Conservation (phyloP, 129 eudicot genomes). For the Pseudognaphalium luteoalbum region DNA sequence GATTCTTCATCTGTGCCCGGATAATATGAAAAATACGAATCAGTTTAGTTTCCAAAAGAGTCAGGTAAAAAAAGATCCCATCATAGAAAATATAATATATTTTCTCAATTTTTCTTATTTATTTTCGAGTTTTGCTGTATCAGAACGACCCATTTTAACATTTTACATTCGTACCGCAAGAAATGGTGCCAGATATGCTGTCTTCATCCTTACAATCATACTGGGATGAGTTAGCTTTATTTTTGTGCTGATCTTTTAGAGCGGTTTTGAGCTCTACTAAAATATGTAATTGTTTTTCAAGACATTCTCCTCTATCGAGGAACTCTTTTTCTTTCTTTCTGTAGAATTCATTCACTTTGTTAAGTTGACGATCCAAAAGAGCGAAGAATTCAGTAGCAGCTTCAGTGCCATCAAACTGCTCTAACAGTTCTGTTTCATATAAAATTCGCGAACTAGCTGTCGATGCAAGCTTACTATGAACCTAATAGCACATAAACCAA, state of each 20-base stretch:
- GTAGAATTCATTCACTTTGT: slow-evolving; percentile 90
- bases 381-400: slow-evolving; percentile 75
- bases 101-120: not conserved
- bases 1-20: slow-evolving; percentile 56
- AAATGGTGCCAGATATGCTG: slow-evolving; percentile 71
- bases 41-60: slow-evolving; percentile 3
- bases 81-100: not conserved
- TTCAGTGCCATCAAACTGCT: slow-evolving; percentile 67
- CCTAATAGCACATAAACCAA: slow-evolving; percentile 43
- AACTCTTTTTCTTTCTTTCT: slow-evolving; percentile 79
- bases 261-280: slow-evolving; percentile 65
- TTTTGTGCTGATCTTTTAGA: slow-evolving; percentile 42
- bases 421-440: slow-evolving; percentile 85
- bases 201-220: slow-evolving; percentile 67
- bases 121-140: not conserved
- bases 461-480: slow-evolving; percentile 70
- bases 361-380: slow-evolving; percentile 82
- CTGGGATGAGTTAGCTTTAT: slow-evolving; percentile 41
- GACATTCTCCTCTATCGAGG: slow-evolving; percentile 74
- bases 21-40: not conserved
- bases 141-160: slow-evolving; percentile 15
- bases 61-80: slow-evolving; percentile 3
- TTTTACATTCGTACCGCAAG: slow-evolving; percentile 54
- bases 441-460: slow-evolving; percentile 53
- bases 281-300: slow-evolving; percentile 73